A percentile compares a stretch with the other conserved stretches of the same genome.
Conservation (phyloP, 495 filamentous ascomycete genomes). For the Amphirosellinia nigrospora region DNA sequence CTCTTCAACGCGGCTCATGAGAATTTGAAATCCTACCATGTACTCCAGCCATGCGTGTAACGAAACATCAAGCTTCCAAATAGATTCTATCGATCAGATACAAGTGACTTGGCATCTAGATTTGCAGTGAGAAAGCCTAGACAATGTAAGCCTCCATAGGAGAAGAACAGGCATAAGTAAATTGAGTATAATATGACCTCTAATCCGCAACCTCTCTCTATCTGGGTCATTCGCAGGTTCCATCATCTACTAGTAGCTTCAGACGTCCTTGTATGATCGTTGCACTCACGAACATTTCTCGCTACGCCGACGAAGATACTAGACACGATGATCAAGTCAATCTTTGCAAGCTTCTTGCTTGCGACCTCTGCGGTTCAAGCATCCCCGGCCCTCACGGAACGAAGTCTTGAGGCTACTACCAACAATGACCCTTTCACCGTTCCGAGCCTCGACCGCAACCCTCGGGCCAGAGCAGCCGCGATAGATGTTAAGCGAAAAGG, state of each 20-base stretch:
- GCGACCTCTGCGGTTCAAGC: constrained; percentile 18
- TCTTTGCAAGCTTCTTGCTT: constrained; percentile 18
- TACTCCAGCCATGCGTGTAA: constrained; percentile 1
- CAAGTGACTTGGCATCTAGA: neutral
- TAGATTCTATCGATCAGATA: constrained; percentile 4
- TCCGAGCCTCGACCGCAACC: constrained; percentile 9
- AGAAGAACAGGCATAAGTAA: neutral
- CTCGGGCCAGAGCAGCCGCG: constrained; percentile 12
- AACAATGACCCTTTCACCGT: constrained; percentile 12
- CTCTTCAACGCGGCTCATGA: neutral
- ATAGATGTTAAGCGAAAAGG: constrained; percentile 21
- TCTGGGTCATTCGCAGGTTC: neutral
- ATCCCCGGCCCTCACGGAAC: constrained; percentile 19
- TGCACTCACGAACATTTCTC: neutral
- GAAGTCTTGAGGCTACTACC: neutral
- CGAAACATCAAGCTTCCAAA: constrained; percentile 5
- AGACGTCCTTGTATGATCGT: neutral
- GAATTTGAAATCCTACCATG: constrained; percentile 17
- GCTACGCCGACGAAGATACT: neutral
- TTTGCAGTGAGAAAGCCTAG: neutral
- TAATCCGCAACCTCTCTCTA: neutral
- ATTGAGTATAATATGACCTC: constrained; percentile 6
- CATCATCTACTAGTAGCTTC: neutral
- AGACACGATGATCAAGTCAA: constrained; percentile 11
- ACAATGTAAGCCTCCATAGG: neutral